A percentile compares a stretch with the other conserved stretches of the same genome.
Evolutionary conservation across 2,329 filamentous ascomycete species (phyloP).

Genomic region (Diplodia corticola): DNA sequence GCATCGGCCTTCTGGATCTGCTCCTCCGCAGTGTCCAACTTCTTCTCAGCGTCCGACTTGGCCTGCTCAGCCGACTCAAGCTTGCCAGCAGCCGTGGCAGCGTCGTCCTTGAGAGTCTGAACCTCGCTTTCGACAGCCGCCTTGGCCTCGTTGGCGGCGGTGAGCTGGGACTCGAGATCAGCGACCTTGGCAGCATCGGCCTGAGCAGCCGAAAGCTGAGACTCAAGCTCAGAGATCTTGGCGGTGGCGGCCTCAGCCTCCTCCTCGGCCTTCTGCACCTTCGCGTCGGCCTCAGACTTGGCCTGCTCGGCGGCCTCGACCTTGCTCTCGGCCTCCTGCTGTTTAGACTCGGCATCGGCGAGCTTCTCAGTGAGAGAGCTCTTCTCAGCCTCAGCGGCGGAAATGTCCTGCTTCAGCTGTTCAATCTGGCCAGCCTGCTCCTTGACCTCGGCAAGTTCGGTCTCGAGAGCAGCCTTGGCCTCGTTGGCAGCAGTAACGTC

Average conservation of each 20-base stretch:
- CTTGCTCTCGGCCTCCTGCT: constrained; percentile 20
- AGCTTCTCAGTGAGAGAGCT: constrained; percentile 21
- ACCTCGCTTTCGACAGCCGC: background rate
- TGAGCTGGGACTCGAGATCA: constrained; percentile 17
- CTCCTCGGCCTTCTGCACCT: constrained; percentile 24
- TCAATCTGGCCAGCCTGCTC: constrained; percentile 8
- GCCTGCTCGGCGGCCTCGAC: constrained; percentile 6
- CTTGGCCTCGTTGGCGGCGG: constrained; percentile 12
- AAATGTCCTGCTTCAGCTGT: constrained; percentile 7
- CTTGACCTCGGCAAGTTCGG: constrained; percentile 11
- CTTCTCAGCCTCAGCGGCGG: constrained; percentile 18
- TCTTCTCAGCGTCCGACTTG: constrained; percentile 14
- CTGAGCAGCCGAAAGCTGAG: constrained; percentile 21
- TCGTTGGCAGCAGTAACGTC: constrained; percentile 7
- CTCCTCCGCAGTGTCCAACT: constrained; percentile 25
- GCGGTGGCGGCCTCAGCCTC: constrained; percentile 27
- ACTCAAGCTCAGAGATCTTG: constrained; percentile 32
- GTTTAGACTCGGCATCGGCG: constrained; percentile 10
- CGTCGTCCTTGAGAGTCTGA: constrained; percentile 11
- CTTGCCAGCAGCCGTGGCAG: background rate
- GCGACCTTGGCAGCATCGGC: constrained; percentile 26
- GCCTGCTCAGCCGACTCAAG: background rate
- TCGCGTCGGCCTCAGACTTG: background rate
- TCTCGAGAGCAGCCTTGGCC: constrained; percentile 11
- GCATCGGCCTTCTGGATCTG: constrained; percentile 29